These are phyloP conservation scores for Auriscalpium vulgare DNA, from an alignment of 768 basidiomycete genomes.

Conservation along the genomic window DNA sequence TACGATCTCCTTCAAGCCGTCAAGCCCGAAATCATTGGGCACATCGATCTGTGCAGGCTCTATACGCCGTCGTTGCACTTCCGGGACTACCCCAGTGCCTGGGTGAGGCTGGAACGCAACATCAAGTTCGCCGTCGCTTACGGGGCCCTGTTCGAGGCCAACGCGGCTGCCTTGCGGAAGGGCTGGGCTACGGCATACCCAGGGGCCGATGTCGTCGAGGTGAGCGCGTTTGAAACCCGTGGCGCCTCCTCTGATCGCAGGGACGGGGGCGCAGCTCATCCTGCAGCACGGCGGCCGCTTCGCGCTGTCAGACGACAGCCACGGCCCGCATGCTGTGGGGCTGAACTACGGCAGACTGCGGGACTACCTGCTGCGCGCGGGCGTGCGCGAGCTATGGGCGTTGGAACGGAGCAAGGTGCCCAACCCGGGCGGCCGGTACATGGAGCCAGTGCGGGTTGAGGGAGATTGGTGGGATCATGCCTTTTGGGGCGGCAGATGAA, in stretches of 20 bases:
- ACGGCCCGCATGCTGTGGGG: conserved; percentile 83
- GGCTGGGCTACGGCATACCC: conserved; percentile 86
- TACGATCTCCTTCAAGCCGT: conserved; percentile 59
- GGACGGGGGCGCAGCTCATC: conserved; percentile 48
- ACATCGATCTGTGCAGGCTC: conserved; percentile 87
- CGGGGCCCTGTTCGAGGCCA: conserved; percentile 90
- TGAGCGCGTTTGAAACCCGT: conserved; percentile 27
- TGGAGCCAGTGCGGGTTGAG: conserved; percentile 35
- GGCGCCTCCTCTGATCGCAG: conserved; percentile 1
- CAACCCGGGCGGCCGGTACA: conserved; percentile 40
- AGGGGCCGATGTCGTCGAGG: conserved; percentile 66
- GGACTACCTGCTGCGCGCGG: conserved; percentile 55
- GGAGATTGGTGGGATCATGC: conserved; percentile 51
- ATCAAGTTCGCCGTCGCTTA: conserved; percentile 63
- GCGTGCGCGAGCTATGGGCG: conserved; percentile 61
- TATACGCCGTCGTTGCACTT: conserved; percentile 62
- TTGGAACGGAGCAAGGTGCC: conserved; percentile 32
- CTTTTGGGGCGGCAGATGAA: conserved; percentile 39
- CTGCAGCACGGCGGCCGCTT: conserved; percentile 61
- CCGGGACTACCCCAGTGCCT: conserved; percentile 48
- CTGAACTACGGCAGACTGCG: conserved; percentile 68
- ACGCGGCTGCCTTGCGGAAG: conserved; percentile 89
- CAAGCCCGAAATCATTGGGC: conserved; percentile 85
- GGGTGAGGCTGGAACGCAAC: conserved; percentile 67
- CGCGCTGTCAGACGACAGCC: conserved; percentile 91